A percentile compares a stretch with the other conserved stretches of the same genome.
These are phyloP conservation scores for Ensete glaucum DNA, from an alignment of 176 grass and related monocot genomes.

Conservation along the genomic window DNA sequence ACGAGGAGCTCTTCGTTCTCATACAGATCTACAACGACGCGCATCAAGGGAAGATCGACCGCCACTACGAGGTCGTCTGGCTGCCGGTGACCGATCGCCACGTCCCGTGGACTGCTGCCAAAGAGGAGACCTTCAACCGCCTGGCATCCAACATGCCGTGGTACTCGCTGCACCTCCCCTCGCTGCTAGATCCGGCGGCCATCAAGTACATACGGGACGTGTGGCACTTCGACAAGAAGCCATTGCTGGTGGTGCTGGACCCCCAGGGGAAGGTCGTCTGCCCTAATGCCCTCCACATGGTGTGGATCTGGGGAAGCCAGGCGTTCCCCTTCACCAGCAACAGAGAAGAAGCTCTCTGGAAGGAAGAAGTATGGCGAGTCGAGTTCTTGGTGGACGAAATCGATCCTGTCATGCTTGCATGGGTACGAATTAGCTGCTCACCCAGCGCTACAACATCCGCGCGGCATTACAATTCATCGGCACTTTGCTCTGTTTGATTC, in stretches of 20 bases:
- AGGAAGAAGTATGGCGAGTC: constrained; percentile 33
- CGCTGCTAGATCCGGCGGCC: constrained; percentile 22
- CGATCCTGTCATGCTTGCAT: constrained; percentile 13
- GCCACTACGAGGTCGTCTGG: constrained; percentile 37
- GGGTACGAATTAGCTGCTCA: constrained; percentile 16
- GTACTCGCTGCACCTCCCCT: constrained; percentile 29
- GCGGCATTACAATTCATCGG: no score
- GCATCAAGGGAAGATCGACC: constrained; percentile 22
- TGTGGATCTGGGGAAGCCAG: constrained; percentile 43
- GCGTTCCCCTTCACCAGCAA: constrained; percentile 37
- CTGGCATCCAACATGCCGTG: constrained; percentile 33
- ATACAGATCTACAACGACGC: constrained; percentile 31
- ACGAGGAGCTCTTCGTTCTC: constrained; percentile 38
- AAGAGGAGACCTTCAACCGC: constrained; percentile 26
- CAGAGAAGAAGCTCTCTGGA: constrained; percentile 42
- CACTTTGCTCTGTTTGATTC: background rate
- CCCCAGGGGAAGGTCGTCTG: constrained; percentile 34
- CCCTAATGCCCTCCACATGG: constrained; percentile 43
- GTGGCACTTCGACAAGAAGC: constrained; percentile 45
- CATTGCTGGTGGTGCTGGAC: constrained; percentile 37
- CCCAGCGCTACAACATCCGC: no score
- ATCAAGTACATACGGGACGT: constrained; percentile 19
- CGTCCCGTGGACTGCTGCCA: constrained; percentile 10
- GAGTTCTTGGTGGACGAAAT: constrained; percentile 42
- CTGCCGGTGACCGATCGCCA: constrained; percentile 32